These are phyloP conservation scores for Suillus discolor DNA, from an alignment of 768 basidiomycete species.

Conservation along the genomic window DNA sequence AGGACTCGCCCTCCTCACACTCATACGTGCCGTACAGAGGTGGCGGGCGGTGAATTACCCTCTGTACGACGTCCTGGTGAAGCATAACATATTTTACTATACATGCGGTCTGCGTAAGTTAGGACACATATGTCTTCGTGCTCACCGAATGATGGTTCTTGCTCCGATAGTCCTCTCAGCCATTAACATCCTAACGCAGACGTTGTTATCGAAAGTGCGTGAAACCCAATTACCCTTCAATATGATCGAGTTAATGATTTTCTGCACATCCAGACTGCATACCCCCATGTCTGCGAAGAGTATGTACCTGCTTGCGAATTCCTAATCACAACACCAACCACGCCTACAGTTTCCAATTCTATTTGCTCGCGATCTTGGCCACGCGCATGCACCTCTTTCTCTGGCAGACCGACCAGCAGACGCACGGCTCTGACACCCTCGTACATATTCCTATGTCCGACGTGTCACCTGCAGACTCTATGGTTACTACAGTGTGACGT, in stretches of 20 bases:
- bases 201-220: neutral
- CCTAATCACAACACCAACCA: neutral
- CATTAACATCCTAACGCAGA: neutral
- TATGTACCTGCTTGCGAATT: neutral
- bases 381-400: neutral
- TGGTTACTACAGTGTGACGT: neutral
- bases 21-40: neutral
- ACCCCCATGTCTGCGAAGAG: neutral
- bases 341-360: neutral
- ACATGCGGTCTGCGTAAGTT: neutral
- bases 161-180: neutral
- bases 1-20: neutral
- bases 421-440: neutral
- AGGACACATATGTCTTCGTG: neutral
- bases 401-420: neutral
- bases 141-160: neutral
- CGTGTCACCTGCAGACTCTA: neutral
- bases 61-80: neutral
- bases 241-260: neutral
- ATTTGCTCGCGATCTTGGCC: neutral
- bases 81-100: neutral
- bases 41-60: neutral
- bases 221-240: neutral
- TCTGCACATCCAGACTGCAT: neutral
- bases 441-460: neutral